Conservation (phyloP, 768 basidiomycete species). For the Thelephora ganbajun region DNA sequence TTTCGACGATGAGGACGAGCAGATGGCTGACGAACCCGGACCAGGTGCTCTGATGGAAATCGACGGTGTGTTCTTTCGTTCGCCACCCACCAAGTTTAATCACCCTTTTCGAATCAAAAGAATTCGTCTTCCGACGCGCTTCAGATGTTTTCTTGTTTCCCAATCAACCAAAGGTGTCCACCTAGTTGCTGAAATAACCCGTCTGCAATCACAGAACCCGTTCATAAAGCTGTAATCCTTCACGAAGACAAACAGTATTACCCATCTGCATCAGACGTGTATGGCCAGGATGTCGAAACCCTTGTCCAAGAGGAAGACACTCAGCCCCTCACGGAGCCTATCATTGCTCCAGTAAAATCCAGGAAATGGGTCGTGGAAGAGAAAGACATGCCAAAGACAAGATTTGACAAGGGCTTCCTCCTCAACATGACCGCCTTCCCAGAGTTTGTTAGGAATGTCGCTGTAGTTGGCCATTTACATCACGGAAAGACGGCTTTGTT, state of each 20-base stretch:
- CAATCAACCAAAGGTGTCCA: too few species aligned
- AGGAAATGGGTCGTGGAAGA: conserved; percentile 92
- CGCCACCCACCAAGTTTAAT: not conserved
- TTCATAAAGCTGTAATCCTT: conserved; percentile 71
- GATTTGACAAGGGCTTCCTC: conserved; percentile 97
- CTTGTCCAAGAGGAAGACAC: conserved; percentile 97
- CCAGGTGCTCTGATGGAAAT: conserved; percentile 70
- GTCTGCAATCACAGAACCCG: conserved; percentile 36
- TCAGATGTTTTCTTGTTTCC: too few species aligned
- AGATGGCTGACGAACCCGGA: conserved; percentile 23
- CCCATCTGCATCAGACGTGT: conserved; percentile 81
- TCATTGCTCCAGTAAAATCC: conserved; percentile 89
- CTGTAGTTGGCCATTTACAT: conserved; percentile 91
- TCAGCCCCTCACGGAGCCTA: conserved; percentile 89
- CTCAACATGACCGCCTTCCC: conserved; percentile 85
- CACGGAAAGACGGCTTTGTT: conserved; percentile 95
- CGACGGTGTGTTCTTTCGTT: conserved; percentile 40
- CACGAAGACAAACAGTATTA: conserved; percentile 99
- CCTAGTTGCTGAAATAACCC: too few species aligned
- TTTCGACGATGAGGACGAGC: conserved; percentile 56
- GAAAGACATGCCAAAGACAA: conserved; percentile 89
- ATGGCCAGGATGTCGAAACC: conserved; percentile 89
- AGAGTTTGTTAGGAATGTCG: conserved; percentile 92
- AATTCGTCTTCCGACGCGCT: not conserved
- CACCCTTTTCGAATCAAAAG: not conserved